These are phyloP conservation scores for Eimeria maxima DNA, from an alignment of 169 alveolate species.

Conservation along the genomic window DNA sequence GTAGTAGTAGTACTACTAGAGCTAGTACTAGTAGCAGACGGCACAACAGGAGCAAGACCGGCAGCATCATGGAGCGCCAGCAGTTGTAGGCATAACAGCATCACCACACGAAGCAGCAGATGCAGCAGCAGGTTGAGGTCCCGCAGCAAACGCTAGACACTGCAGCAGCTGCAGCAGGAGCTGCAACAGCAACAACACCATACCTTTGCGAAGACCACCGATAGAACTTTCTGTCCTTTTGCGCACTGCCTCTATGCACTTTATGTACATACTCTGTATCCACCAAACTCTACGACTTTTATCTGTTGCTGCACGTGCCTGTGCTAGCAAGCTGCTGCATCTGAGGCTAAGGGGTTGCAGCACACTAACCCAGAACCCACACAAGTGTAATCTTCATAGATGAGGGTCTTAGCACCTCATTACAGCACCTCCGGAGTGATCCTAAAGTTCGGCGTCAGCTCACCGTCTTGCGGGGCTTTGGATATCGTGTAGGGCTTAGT, in stretches of 20 bases:
- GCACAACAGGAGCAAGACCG: neutral
- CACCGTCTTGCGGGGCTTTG: neutral
- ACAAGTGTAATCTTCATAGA: neutral
- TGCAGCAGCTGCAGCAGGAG: neutral
- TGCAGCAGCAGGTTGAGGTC: neutral
- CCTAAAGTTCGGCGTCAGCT: neutral
- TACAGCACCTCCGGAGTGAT: neutral
- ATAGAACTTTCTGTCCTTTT: neutral
- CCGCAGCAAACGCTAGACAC: neutral
- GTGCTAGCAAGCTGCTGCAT: neutral
- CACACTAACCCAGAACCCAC: neutral
- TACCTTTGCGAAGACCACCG: neutral
- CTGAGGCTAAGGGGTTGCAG: neutral
- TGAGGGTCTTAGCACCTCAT: neutral
- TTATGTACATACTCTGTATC: neutral
- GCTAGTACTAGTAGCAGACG: neutral
- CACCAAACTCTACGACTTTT: neutral
- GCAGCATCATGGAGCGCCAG: neutral
- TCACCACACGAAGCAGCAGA: neutral
- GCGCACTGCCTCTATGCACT: too few species aligned
- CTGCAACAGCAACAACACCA: neutral
- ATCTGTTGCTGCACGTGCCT: neutral
- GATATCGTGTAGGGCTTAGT: neutral
- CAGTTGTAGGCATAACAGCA: neutral
- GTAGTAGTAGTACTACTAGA: neutral